Evolutionary conservation across 352 stramenopile species (phyloP).

Genomic region (Phytopythium cucurbitacearum): DNA sequence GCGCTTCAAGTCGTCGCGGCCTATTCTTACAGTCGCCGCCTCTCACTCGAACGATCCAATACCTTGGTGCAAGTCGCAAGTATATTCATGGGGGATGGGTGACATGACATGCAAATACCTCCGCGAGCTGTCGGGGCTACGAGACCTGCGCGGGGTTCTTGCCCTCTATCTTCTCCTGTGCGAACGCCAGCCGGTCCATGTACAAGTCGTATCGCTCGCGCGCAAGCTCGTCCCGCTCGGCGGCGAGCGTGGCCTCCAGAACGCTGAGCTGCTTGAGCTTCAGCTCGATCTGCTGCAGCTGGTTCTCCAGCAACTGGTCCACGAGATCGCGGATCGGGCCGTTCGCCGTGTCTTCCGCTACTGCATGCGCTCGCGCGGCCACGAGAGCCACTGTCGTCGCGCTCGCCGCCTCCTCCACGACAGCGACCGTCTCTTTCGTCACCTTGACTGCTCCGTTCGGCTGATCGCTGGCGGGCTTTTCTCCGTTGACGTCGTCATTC

Average conservation of each 20-base stretch:
- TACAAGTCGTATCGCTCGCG: slow-evolving; percentile 72
- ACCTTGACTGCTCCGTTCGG: slow-evolving; percentile 2
- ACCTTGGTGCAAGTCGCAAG: too few relatives aligned
- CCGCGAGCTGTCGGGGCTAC: background rate
- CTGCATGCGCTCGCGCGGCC: slow-evolving; percentile 39
- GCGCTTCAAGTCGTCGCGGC: too few relatives aligned
- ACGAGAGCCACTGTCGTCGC: slow-evolving; percentile 61
- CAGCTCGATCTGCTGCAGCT: slow-evolving; percentile 73
- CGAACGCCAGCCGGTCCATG: slow-evolving; percentile 60
- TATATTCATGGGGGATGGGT: too few relatives aligned
- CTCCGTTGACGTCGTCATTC: background rate
- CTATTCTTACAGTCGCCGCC: too few relatives aligned
- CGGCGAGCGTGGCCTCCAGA: slow-evolving; percentile 42
- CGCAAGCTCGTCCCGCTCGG: slow-evolving; percentile 55
- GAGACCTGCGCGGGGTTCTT: background rate
- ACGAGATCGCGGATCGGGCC: slow-evolving; percentile 48
- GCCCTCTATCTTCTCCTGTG: slow-evolving; percentile 45
- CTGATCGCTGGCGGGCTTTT: slow-evolving; percentile 1
- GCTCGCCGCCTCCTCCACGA: slow-evolving; percentile 56
- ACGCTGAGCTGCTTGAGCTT: slow-evolving; percentile 72
- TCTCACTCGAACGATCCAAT: too few relatives aligned
- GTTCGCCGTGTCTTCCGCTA: slow-evolving; percentile 37
- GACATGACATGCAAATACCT: too few relatives aligned
- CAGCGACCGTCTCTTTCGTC: slow-evolving; percentile 53
- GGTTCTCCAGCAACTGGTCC: slow-evolving; percentile 55